Base-by-base conservation (phyloP, 176 grass and related monocot species). In the Oryza meridionalis region DNA sequence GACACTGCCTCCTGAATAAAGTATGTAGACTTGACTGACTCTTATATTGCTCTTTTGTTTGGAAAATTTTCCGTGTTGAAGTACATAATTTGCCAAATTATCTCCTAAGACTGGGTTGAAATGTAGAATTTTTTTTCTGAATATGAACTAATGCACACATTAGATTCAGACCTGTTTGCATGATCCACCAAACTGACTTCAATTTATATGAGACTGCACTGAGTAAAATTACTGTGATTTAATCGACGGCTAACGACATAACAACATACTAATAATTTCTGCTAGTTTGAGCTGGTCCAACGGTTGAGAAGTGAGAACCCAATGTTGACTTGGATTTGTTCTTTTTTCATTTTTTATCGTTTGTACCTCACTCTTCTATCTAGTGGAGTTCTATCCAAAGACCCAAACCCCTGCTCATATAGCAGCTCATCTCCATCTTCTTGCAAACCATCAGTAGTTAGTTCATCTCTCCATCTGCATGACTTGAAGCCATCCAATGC, bases 341-440 rank as follows among this genome's bases (percentile, higher is more conserved):
- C 38, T 29, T 71, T 11, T 82, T 59, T 1, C 38, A 40, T 71
- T 11, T 82, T 35, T 71, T 58, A 3, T 55, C 21, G 29, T 74
- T 64, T 9, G 9, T 6, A 15, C 27, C 42, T 65, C 17, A 55
- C 35, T 29, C 69, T 50, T 79, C 68, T 55, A 79, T 51, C 43
- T 67, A 14, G 59, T 67, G 42, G 84, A 86, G 69, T 69, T 58
- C 2, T 66, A 31, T 72, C 42, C 53, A 24, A 67, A 81, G 79
- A 37, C 29, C 4, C 44, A 33, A 42, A 82, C 38, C 63, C 27
- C 35, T 22, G 7, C 43, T 25, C 71, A 37, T 69, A 70, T 69
- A 55, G 51, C 51, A 70, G 19, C 43, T 65, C 73, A 29, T 40
- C 15, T 42, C 65, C 51, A 79, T 40, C 38, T 40, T 49, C 29